Base-by-base conservation (phyloP, 2,329 filamentous ascomycete genomes). In the Penicillium corylophilum region DNA sequence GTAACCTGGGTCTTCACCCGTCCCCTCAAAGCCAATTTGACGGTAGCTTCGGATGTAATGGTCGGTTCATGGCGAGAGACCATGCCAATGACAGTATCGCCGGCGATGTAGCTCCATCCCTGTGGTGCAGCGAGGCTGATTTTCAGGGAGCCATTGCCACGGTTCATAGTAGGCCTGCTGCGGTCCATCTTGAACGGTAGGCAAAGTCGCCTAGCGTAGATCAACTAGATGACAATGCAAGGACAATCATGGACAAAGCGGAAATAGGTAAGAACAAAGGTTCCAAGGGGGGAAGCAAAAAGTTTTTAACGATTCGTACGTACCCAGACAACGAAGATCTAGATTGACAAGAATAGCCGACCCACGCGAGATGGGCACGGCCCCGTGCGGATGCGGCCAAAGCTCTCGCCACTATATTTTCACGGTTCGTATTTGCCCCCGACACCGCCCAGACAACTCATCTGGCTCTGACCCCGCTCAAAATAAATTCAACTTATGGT, bases 1-100 rank as follows among this genome's bases (percentile, higher is more conserved):
- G 10, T 26, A n/a, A 46, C 13, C 29, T 46, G 39, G 10, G 31
- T 40, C 31, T 42, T 50, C 5, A 44, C 28, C 5, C 43, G 48
- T 20, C 48, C 48, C 12, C 31, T 28, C n/a, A 50, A 26, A 7
- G 18, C 16, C 9, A 50, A 9, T 4, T 20, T 41, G 5, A 50
- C 22, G 5, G 28, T 45, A 15, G 48, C 48, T 26, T 50, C 36
- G 10, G 48, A 43, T 13, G 48, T 18, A 12, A 50, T 28, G 4
- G 42, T 41, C 1, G 42, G 48, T 33, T 36, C 20, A 13, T 42
- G 43, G 8, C 48, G 48, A 15, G 45, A 18, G 2, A 50, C 20
- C 5, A 35, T 39, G 12, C 48, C 48, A 16, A 50, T 50, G 48
- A 50, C 45, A 3, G 36, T 35, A 18, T 50, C 48, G 8, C 42